phyloP scores from a whole-genome alignment of 345 rosid species.

The Acer campestre region DNA sequence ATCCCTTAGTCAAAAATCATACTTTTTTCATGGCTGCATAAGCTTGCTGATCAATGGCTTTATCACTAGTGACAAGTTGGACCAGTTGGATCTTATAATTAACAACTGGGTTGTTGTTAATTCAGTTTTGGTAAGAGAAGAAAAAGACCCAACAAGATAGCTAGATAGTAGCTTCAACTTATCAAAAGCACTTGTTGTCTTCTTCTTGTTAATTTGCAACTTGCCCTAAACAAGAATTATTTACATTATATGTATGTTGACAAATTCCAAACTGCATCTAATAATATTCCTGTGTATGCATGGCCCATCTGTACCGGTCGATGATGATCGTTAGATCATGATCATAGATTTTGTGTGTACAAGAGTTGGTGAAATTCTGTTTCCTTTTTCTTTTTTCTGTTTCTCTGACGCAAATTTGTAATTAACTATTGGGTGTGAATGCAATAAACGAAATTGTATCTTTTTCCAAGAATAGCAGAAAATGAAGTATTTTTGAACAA shows the following conservation, averaged over 20 bases:
- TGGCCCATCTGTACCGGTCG: neutral
- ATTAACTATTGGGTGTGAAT: neutral
- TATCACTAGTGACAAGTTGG: no score
- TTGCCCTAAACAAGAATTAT: neutral
- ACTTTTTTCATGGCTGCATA: neutral
- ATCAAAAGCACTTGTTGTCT: neutral
- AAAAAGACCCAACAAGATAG: neutral
- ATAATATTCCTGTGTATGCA: neutral
- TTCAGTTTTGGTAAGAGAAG: no score
- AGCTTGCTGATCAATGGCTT: neutral
- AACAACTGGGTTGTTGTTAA: neutral
- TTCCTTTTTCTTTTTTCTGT: no score
- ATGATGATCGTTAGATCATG: neutral
- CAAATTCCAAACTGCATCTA: neutral
- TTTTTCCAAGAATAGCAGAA: neutral
- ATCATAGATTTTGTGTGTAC: neutral
- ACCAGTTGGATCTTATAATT: neutral
- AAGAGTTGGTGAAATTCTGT: neutral
- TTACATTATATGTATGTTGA: neutral
- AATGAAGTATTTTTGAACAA: neutral
- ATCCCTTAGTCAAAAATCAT: neutral
- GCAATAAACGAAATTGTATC: neutral
- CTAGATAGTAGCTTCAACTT: slow-evolving; percentile 5
- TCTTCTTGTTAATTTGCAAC: neutral
- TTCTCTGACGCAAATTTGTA: no score